Conservation (phyloP, 352 stramenopile species). For the Pythium graminicola region DNA sequence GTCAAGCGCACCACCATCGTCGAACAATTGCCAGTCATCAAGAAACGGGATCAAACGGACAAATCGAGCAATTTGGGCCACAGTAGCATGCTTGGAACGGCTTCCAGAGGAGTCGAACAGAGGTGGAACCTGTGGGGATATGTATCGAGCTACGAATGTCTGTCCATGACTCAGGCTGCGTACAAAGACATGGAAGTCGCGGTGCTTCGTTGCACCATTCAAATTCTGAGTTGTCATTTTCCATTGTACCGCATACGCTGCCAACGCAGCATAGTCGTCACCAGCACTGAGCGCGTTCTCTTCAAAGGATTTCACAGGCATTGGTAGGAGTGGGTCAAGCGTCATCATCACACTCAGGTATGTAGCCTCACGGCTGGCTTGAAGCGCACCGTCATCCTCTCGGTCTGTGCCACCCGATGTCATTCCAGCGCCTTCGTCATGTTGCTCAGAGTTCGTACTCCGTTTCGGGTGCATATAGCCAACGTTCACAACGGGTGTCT, state of each 20-base stretch:
- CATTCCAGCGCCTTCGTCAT: conserved; percentile 1
- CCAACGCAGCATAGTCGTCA: conserved; percentile 20
- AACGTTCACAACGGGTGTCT: conserved; percentile 77
- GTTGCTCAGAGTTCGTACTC: conserved; percentile 2
- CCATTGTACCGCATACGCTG: conserved; percentile 38
- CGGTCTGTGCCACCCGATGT: conserved; percentile 7
- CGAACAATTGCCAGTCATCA: conserved; percentile 85
- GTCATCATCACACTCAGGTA: conserved; percentile 85
- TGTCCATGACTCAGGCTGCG: conserved; percentile 55
- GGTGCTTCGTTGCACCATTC: conserved; percentile 23
- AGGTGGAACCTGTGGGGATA: conserved; percentile 66
- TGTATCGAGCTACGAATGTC: conserved; percentile 64
- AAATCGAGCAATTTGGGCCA: conserved; percentile 68
- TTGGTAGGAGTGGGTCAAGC: conserved; percentile 76
- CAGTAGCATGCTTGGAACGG: conserved; percentile 5
- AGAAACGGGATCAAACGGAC: conserved; percentile 90
- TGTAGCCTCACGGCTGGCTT: conserved; percentile 52
- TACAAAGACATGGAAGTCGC: conserved; percentile 71
- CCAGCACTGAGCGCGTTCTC: conserved; percentile 15
- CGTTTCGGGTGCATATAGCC: conserved; percentile 62
- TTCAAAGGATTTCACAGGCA: conserved; percentile 27
- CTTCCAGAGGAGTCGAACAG: conserved; percentile 9
- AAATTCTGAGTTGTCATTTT: conserved; percentile 9
- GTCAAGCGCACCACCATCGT: conserved; percentile 48
- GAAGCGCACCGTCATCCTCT: conserved; percentile 30